Evolutionary conservation across 257 asterid species (phyloP).

Genomic region (Linderniella brevidens): DNA sequence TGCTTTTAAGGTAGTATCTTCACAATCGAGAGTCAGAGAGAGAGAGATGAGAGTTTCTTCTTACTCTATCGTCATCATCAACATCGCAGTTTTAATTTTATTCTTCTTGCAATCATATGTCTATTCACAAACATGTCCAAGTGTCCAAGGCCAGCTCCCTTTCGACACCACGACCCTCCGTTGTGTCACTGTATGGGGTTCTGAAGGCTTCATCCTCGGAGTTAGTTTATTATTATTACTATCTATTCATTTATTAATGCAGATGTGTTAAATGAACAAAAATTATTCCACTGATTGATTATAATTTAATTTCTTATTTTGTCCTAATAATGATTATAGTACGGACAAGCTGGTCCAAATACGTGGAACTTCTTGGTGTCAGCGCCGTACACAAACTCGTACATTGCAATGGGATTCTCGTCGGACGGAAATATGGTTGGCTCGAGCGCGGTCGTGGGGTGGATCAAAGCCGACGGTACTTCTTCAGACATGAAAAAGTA

Average conservation of each 20-base stretch:
- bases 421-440: constrained; percentile 59
- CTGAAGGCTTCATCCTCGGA: constrained; percentile 55
- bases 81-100: too few relatives aligned
- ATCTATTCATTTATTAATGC: too few relatives aligned
- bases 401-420: constrained; percentile 58
- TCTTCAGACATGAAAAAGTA: constrained; percentile 23
- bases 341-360: constrained; percentile 23
- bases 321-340: constrained; percentile 15
- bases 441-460: constrained; percentile 57
- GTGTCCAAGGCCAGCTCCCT: constrained; percentile 11
- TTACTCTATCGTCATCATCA: too few relatives aligned
- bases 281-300: too few relatives aligned
- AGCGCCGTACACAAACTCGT: constrained; percentile 44
- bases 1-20: too few relatives aligned
- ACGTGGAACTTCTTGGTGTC: constrained; percentile 60
- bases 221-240: constrained; percentile 18
- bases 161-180: constrained; percentile 42
- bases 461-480: constrained; percentile 22
- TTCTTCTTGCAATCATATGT: too few relatives aligned
- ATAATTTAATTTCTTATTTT: too few relatives aligned
- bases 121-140: too few relatives aligned
- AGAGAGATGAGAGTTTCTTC: too few relatives aligned
- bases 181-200: constrained; percentile 47
- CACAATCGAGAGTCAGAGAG: too few relatives aligned
- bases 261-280: too few relatives aligned